Percentiles rank a stretch among this genome's conserved stretches.
Evolutionary conservation across 1,139 yeast species (phyloP).

Genomic region (Candida gigantensis): DNA sequence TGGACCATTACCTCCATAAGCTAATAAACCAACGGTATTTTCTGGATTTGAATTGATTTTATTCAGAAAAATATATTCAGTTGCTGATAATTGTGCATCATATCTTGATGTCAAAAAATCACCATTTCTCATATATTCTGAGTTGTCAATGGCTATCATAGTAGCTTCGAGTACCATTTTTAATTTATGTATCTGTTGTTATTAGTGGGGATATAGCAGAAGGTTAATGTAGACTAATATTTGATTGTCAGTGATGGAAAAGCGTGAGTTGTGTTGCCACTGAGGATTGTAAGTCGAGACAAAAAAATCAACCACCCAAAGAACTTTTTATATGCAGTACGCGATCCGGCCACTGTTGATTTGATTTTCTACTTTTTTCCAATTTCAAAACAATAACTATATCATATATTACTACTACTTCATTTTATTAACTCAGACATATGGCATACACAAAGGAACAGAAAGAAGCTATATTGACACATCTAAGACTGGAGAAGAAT

Average conservation of each 20-base stretch:
- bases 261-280: no score
- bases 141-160: constrained; percentile 91
- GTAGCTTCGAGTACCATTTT: constrained; percentile 93
- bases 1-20: constrained; percentile 85
- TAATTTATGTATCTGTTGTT: constrained; percentile 3
- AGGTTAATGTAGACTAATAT: no score
- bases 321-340: constrained; percentile 4
- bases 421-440: no score
- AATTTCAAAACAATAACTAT: no score
- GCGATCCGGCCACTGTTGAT: no score
- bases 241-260: no score
- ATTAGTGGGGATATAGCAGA: background rate
- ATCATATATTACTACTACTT: no score
- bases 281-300: no score
- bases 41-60: constrained; percentile 91
- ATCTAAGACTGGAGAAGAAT: constrained; percentile 24
- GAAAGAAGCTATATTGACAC: constrained; percentile 36
- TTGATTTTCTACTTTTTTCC: background rate
- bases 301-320: background rate
- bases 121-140: constrained; percentile 95
- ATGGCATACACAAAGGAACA: constrained; percentile 34
- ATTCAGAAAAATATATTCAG: constrained; percentile 81
- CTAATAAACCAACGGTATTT: constrained; percentile 86
- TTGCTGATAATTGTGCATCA: constrained; percentile 93
- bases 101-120: constrained; percentile 88